phyloP scores from a whole-genome alignment of 495 filamentous ascomycete genomes.

The Penicillium macrosclerotiorum region DNA sequence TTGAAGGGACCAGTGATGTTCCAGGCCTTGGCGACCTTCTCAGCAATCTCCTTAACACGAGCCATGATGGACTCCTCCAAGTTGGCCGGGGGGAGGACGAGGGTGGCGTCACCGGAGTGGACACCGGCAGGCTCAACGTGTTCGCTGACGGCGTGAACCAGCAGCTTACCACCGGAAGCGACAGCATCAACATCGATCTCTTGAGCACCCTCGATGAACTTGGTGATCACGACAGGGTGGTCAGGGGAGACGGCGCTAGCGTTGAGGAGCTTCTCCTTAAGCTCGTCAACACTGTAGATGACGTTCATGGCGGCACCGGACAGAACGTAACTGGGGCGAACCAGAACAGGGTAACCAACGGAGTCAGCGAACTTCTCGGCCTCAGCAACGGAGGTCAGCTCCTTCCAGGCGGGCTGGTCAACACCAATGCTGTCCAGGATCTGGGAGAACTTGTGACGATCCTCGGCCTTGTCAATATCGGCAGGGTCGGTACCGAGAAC shows the following conservation, averaged over 20 bases:
- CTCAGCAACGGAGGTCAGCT: slow-evolving; percentile 85
- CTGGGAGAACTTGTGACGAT: slow-evolving; percentile 95
- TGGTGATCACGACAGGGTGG: slow-evolving; percentile 96
- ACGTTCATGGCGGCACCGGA: slow-evolving; percentile 98
- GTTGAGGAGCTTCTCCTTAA: slow-evolving; percentile 84
- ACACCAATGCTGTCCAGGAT: slow-evolving; percentile 95
- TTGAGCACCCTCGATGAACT: slow-evolving; percentile 96
- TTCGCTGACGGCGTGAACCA: slow-evolving; percentile 92
- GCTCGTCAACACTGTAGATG: slow-evolving; percentile 81
- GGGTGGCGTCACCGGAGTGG: slow-evolving; percentile 91
- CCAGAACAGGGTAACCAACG: slow-evolving; percentile 89
- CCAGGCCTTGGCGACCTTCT: slow-evolving; percentile 97
- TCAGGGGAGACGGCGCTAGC: slow-evolving; percentile 90
- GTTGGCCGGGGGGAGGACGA: slow-evolving; percentile 81
- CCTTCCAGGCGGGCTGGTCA: slow-evolving; percentile 97
- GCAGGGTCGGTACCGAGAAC: slow-evolving; percentile 87
- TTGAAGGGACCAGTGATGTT: slow-evolving; percentile 97
- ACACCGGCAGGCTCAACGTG: slow-evolving; percentile 97
- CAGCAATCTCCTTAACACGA: slow-evolving; percentile 88
- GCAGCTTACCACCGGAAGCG: slow-evolving; percentile 77
- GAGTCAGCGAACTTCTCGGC: slow-evolving; percentile 79
- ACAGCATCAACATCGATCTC: slow-evolving; percentile 98
- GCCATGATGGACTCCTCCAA: slow-evolving; percentile 73
- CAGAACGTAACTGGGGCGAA: slow-evolving; percentile 92
- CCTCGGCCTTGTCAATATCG: slow-evolving; percentile 96